Base-by-base conservation (phyloP, 495 filamentous ascomycete genomes). In the Lepraria neglecta region DNA sequence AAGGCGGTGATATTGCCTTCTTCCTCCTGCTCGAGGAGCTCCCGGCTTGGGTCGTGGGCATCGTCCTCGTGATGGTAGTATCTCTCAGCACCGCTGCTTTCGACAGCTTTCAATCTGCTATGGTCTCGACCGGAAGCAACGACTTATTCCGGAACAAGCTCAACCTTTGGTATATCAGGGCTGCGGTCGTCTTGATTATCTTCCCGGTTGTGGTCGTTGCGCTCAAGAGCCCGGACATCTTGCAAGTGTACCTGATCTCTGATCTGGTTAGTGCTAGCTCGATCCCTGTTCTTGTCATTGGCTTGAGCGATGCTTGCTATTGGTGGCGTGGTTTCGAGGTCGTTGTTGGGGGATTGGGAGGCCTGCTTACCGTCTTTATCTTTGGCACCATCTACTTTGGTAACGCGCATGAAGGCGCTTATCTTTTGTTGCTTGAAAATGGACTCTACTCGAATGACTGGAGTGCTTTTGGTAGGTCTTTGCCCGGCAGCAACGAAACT, bases 101-200 rank as follows among this genome's bases (percentile, higher is more conserved):
- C 58, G 87, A 91, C 71, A 82, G 77, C 58, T 75, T 90, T 42
- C 87, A 90, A 71, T 84, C 84, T 1, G 85, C 88, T 50, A 91
- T 89, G 85, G 83, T 90, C 0, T 87, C 84, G 6, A 84, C 83
- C 0, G 83, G 82, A 19, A 87, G 84, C 58, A 90, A 89, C 70
- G 87, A 91, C 67, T 62, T 91, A n/a, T 90, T 90, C 75, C 82
- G 86, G 48, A 90, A 90, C 75, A 79, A 77, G 48, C 78, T 91
- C 28, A 83, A 83, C 60, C 79, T 90, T 50, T 84, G 87, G 82
- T 84, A 69, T 65, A 84, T 90, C 54, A 80, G 88, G 47, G 76
- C 61, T 14, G 77, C 77, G 11, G 87, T 90, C 24, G 76, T 89
- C 0, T 59, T 88, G 28, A 61, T 90, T 67, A 89, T 88, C 64